Percentiles rank a stretch among this genome's conserved stretches.
phyloP scores from a whole-genome alignment of 2,329 filamentous ascomycete genomes.

The Chaetomium sp. region DNA sequence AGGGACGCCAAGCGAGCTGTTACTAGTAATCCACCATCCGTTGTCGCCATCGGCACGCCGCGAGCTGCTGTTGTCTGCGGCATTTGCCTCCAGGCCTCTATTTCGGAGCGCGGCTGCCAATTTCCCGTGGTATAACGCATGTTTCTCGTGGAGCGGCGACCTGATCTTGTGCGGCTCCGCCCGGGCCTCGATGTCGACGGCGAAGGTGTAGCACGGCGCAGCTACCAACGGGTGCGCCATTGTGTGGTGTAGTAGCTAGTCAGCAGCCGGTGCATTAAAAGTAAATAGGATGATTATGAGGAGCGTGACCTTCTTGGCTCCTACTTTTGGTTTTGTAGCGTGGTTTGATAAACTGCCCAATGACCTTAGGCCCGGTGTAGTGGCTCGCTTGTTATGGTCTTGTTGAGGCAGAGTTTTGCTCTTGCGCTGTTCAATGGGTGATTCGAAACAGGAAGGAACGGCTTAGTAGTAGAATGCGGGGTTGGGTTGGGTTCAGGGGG shows the following conservation, averaged over 20 bases:
- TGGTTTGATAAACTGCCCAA: not conserved
- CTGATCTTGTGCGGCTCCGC: not conserved
- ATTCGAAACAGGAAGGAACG: not conserved
- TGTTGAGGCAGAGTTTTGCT: not conserved
- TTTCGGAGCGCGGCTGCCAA: not conserved
- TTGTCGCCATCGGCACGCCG: not conserved
- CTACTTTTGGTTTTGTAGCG: not conserved
- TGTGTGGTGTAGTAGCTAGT: not conserved
- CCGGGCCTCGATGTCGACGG: not conserved
- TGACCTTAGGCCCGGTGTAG: not conserved
- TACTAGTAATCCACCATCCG: not conserved
- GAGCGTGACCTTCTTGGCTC: not conserved
- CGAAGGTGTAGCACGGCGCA: not conserved
- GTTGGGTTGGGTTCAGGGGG: not conserved
- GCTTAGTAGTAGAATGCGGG: conserved; percentile 2
- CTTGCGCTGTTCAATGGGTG: not conserved
- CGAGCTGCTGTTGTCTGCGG: not conserved
- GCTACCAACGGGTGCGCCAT: not conserved
- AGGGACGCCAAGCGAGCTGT: not conserved
- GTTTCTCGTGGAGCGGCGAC: not conserved
- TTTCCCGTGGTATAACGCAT: not conserved
- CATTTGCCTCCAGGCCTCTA: not conserved
- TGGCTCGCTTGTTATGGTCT: not conserved
- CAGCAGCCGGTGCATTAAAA: not conserved
- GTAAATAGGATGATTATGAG: not conserved